Evolutionary conservation across 148 eudicot species (phyloP), one percentile per base, ranked within the genome.

Genomic region (Rhododendron ovatum): DNA sequence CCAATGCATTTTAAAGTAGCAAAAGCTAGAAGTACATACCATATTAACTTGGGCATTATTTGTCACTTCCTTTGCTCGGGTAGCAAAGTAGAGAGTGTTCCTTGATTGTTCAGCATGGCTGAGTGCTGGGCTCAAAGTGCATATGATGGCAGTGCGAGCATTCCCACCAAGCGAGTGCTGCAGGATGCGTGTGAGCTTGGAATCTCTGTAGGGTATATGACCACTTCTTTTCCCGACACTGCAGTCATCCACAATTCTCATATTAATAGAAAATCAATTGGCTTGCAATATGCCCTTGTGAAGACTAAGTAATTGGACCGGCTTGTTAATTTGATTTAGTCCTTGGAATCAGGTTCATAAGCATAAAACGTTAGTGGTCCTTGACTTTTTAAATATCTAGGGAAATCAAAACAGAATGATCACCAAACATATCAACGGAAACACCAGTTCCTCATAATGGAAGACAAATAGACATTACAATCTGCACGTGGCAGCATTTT

Each of bases 111-210:
- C 99, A 53, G 88, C 89, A 87, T 95, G 98, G 86, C 93, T 92
- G n/a, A 85, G 83, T 80, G 99, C 98, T 82, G 99, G 99, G 88
- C 98, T 97, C 90, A 97, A 86, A 41, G 98, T 95, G 88, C 99
- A 97, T 85, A 97, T 94, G 74, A 97, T 94, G 80, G 98, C 98
- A 81, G 99, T 97, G 14, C 98, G 94, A 3, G 99, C 99, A 92
- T 97, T 97, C 51, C 99, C 99, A 78, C 98, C 99, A 78, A 97
- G 93, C 22, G 98, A 95, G 86, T 93, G 96, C 89, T 95, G 99
- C 85, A 97, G 86, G 86, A 97, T 97, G 50, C 99, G 91, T 24
- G 99, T 97, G 57, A 97, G 95, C 91, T 97, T 97, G 39, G 99
- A 97, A 86, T 97, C 99, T 86, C 99, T 82, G 86, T 93, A 97